Conservation (phyloP, 192 early-diverging fungal species). For the Helicostylum pulchrum region DNA sequence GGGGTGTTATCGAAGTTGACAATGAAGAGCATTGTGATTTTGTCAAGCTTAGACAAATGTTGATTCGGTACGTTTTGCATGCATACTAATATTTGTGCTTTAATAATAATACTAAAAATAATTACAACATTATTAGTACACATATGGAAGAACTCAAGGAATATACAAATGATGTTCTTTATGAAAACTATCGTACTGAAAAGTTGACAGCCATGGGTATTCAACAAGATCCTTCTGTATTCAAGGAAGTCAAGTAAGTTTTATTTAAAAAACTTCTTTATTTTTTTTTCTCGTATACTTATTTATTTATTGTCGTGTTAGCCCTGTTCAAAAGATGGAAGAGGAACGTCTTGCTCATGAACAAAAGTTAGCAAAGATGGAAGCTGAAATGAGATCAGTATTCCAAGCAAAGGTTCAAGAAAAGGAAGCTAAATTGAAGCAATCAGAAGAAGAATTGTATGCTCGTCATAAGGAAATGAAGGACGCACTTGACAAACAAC, state of each 20-base stretch:
- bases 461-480: constrained; percentile 99
- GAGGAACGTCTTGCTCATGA: constrained; percentile 93
- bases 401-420: constrained; percentile 99
- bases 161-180: constrained; percentile 85
- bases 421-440: constrained; percentile 98
- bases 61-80: constrained; percentile 50
- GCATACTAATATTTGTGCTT: no score
- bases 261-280: not conserved
- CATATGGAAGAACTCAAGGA: constrained; percentile 99
- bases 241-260: constrained; percentile 75
- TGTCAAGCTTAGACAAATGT: constrained; percentile 89
- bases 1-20: constrained; percentile 97
- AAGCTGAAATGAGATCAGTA: constrained; percentile 97
- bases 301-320: not conserved
- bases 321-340: constrained; percentile 72
- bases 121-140: constrained; percentile 54
- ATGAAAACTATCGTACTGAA: constrained; percentile 95
- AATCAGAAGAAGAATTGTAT: constrained; percentile 94
- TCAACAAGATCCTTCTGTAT: constrained; percentile 77
- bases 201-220: constrained; percentile 87
- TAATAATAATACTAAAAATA: not conserved
- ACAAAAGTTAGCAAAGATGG: constrained; percentile 97
- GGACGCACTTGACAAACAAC: constrained; percentile 93
- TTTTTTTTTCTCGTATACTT: not conserved
- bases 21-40: constrained; percentile 97